phyloP scores from a whole-genome alignment of 2,329 filamentous ascomycete species.

The Alternaria burnsii region DNA sequence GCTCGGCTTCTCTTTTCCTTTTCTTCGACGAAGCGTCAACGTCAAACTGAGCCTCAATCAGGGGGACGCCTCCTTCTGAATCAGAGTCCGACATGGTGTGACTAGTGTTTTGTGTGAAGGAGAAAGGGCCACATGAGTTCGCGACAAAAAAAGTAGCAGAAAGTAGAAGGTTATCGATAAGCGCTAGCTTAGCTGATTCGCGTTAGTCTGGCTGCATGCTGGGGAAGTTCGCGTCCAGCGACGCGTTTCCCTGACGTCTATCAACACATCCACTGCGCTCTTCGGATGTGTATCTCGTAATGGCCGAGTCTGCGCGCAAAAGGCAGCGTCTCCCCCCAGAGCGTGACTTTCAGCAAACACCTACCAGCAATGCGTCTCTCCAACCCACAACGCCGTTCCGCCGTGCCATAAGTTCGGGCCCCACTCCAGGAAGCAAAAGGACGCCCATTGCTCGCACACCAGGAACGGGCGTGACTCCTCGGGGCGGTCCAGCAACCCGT shows the following conservation, averaged over 20 bases:
- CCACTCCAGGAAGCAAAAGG: conserved; percentile 42
- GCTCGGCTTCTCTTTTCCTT: conserved; percentile 52
- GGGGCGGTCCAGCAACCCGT: conserved; percentile 43
- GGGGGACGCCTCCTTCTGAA: conserved; percentile 53
- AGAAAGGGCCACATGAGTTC: conserved; percentile 21
- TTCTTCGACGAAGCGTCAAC: conserved; percentile 47
- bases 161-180: conserved; percentile 44
- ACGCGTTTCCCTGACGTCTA: conserved; percentile 32
- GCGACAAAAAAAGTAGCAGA: conserved; percentile 35
- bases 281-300: conserved; percentile 23
- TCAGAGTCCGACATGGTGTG: conserved; percentile 57
- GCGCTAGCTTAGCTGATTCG: conserved; percentile 5
- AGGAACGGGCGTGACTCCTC: conserved; percentile 47
- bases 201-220: conserved; percentile 10
- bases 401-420: conserved; percentile 46
- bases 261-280: conserved; percentile 30
- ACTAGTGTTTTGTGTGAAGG: conserved; percentile 31
- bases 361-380: conserved; percentile 25
- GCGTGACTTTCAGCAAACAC: conserved; percentile 37
- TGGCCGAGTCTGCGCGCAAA: conserved; percentile 50
- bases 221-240: conserved; percentile 27
- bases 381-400: conserved; percentile 46
- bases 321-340: conserved; percentile 46
- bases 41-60: conserved; percentile 55
- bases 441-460: conserved; percentile 48